Conservation (phyloP, 2,329 filamentous ascomycete species). For the Tothia fuscella region DNA sequence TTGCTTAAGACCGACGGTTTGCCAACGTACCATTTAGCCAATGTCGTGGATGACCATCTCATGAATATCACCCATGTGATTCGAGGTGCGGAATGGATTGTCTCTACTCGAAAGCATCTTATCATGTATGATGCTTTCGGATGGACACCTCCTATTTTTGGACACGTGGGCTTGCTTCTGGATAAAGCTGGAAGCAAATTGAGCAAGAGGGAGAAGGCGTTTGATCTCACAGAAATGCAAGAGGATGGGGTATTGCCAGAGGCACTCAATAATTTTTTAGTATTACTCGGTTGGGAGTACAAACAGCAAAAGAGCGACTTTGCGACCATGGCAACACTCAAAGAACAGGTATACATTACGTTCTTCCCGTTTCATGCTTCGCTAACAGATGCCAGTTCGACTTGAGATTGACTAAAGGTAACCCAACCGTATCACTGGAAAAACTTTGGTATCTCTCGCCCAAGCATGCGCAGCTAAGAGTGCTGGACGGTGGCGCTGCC, state of each 20-base stretch:
- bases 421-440: conserved; percentile 67
- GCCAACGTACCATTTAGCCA: conserved; percentile 94
- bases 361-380: not conserved
- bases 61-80: conserved; percentile 97
- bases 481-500: conserved; percentile 31
- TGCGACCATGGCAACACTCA: conserved; percentile 58
- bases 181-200: conserved; percentile 37
- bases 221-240: conserved; percentile 47
- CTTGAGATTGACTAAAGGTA: conserved; percentile 81
- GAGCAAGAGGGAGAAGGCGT: conserved; percentile 71
- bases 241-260: conserved; percentile 50
- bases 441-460: conserved; percentile 75
- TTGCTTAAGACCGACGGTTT: conserved; percentile 83
- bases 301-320: conserved; percentile 39
- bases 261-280: conserved; percentile 66
- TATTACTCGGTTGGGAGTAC: conserved; percentile 75
- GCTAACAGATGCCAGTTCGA: conserved; percentile 48
- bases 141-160: conserved; percentile 36
- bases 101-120: conserved; percentile 74
- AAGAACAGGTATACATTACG: conserved; percentile 45
- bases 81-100: conserved; percentile 90
- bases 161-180: conserved; percentile 37
- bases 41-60: conserved; percentile 88
- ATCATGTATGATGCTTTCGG: conserved; percentile 40
- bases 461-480: conserved; percentile 46